These are phyloP conservation scores for Hypoxylon sp. DNA, from an alignment of 2,329 filamentous ascomycete genomes.

Conservation along the genomic window DNA sequence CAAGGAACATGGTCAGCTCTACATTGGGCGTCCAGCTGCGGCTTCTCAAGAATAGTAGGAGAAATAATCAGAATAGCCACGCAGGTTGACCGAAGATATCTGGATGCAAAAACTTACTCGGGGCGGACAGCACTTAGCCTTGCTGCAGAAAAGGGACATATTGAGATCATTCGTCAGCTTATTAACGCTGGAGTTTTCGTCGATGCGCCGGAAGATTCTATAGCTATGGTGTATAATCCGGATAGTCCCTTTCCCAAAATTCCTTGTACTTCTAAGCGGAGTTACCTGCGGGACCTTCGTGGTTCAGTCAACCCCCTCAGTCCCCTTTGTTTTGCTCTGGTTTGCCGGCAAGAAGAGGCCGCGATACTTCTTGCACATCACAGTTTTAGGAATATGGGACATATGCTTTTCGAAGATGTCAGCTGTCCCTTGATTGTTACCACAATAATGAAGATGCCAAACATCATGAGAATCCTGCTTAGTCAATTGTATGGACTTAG, in stretches of 20 bases:
- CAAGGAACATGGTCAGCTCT: background rate
- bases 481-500: background rate
- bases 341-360: background rate
- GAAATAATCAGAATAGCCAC: background rate
- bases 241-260: too few species aligned
- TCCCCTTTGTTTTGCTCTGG: background rate
- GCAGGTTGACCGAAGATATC: background rate
- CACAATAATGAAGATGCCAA: background rate
- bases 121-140: background rate
- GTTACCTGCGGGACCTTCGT: background rate
- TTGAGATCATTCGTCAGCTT: slow-evolving; percentile 4
- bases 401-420: background rate
- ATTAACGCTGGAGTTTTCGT: slow-evolving; percentile 2
- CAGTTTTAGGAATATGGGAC: background rate
- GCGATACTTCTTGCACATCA: slow-evolving; percentile 8
- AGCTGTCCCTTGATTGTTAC: background rate
- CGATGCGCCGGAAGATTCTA: background rate
- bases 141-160: background rate
- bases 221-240: too few species aligned
- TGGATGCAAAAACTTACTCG: background rate
- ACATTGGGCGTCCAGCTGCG: background rate
- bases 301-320: background rate
- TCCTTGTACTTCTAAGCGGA: too few species aligned
- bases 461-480: background rate
- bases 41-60: background rate